phyloP scores from a whole-genome alignment of 352 stramenopile genomes.

The Globisporangium irregulare region DNA sequence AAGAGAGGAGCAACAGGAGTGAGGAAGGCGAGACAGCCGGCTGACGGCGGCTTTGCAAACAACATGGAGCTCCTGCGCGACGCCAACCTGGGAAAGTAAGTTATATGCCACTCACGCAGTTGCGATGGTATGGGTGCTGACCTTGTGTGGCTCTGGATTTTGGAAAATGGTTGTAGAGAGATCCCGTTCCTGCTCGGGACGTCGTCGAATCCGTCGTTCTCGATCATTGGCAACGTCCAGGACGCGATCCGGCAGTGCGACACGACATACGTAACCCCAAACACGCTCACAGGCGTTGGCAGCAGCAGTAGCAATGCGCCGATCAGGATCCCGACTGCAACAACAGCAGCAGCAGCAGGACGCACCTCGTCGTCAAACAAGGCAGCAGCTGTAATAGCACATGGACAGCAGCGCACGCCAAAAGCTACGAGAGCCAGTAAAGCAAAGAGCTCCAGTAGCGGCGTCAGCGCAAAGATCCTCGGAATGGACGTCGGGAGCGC shows the following conservation, averaged over 20 bases:
- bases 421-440: background rate
- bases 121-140: background rate
- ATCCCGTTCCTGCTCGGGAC: conserved; percentile 68
- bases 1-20: conserved; percentile 13
- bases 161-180: conserved; percentile 25
- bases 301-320: background rate
- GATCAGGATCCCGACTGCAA: conserved; percentile 11
- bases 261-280: conserved; percentile 43
- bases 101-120: no score
- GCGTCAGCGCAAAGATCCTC: conserved; percentile 18
- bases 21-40: background rate
- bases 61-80: conserved; percentile 60
- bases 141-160: no score
- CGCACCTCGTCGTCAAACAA: background rate
- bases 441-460: background rate
- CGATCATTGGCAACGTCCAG: conserved; percentile 68
- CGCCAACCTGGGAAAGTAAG: conserved; percentile 67
- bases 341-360: background rate
- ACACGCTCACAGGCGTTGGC: conserved; percentile 11
- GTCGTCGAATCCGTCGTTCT: conserved; percentile 59
- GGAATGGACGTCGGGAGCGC: background rate
- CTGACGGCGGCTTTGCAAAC: conserved; percentile 20
- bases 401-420: background rate
- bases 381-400: background rate
- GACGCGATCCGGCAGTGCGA: conserved; percentile 71